phyloP scores from a whole-genome alignment of 169 alveolate species.

The Plasmodium inui region DNA sequence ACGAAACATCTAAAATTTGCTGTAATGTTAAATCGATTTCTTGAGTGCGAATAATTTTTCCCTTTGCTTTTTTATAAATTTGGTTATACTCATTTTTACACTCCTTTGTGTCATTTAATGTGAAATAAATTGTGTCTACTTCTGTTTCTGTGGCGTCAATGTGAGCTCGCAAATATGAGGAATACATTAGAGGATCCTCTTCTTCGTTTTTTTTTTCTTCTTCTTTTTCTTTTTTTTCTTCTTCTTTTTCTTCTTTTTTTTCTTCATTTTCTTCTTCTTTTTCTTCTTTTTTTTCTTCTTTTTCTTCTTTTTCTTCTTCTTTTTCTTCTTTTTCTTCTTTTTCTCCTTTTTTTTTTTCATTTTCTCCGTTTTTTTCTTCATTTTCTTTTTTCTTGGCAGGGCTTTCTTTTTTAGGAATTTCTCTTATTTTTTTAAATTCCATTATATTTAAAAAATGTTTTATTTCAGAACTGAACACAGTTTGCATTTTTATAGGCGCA shows the following conservation, averaged over 20 bases:
- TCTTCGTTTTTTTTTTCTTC: background rate
- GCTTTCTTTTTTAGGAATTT: background rate
- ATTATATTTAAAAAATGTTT: background rate
- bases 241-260: too few species aligned
- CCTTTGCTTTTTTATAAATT: conserved; percentile 18
- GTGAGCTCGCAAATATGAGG: background rate
- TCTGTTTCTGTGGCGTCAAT: background rate
- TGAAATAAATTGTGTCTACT: conserved; percentile 8
- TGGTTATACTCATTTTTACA: conserved; percentile 45
- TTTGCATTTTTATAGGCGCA: conserved; percentile 13
- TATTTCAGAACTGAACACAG: background rate
- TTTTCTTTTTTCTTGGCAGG: background rate
- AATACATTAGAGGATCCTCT: background rate
- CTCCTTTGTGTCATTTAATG: conserved; percentile 66
- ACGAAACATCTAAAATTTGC: conserved; percentile 42
- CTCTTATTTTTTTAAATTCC: background rate
- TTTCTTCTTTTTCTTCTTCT: too few species aligned
- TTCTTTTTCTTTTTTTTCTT: background rate
- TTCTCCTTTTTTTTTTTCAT: background rate
- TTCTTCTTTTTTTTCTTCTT: background rate
- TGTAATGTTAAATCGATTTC: conserved; percentile 28
- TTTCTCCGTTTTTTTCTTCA: too few species aligned
- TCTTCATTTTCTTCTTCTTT: too few species aligned
- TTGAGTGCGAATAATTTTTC: conserved; percentile 19
- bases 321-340: too few species aligned